phyloP scores from a whole-genome alignment of 257 asterid species.

The Capsicum pubescens region DNA sequence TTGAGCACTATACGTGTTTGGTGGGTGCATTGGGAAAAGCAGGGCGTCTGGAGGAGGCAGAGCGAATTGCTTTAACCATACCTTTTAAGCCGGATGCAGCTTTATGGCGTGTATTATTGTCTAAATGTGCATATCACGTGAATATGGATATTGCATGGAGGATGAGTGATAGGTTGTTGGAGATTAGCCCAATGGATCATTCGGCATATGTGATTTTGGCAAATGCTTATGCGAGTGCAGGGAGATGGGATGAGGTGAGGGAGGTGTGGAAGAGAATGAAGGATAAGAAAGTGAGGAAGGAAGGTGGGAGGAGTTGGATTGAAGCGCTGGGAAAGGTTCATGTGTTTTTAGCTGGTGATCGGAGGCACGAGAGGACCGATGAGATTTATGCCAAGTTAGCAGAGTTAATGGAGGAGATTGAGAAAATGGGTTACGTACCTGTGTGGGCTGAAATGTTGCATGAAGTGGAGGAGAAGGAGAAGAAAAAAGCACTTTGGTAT shows the following conservation, averaged over 20 bases:
- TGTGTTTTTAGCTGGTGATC: conserved; percentile 71
- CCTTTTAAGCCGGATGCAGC: conserved; percentile 82
- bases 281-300: conserved; percentile 60
- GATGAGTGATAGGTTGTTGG: conserved; percentile 62
- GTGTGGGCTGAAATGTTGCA: conserved; percentile 55
- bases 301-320: conserved; percentile 81
- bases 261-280: conserved; percentile 69
- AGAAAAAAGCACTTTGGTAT: conserved; percentile 55
- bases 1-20: conserved; percentile 84
- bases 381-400: conserved; percentile 66
- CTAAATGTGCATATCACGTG: conserved; percentile 44
- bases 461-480: conserved; percentile 55
- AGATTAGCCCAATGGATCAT: conserved; percentile 69
- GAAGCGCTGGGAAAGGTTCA: conserved; percentile 63
- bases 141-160: conserved; percentile 53
- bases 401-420: conserved; percentile 57
- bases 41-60: conserved; percentile 74
- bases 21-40: conserved; percentile 65
- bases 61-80: conserved; percentile 62
- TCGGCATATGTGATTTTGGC: conserved; percentile 80
- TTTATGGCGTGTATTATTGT: conserved; percentile 69
- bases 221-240: conserved; percentile 56
- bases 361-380: conserved; percentile 53
- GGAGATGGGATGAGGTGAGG: conserved; percentile 68
- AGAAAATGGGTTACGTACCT: conserved; percentile 67